These are phyloP conservation scores for Fusarium setosum DNA, from an alignment of 2,329 filamentous ascomycete genomes.

Conservation along the genomic window DNA sequence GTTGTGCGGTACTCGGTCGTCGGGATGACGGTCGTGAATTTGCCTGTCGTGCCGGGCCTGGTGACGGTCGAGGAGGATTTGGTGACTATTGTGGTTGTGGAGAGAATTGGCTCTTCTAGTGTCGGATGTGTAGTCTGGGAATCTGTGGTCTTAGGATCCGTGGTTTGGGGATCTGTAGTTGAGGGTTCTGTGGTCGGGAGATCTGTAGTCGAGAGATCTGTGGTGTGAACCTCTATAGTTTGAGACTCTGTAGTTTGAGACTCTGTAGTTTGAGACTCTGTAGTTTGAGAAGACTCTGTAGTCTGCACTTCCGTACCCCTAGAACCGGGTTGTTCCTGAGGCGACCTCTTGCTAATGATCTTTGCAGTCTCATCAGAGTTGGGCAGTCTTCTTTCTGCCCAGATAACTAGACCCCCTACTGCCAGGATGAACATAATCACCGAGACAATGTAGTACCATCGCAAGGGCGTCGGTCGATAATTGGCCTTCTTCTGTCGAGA, in stretches of 20 bases:
- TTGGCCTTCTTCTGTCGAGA: constrained; percentile 26
- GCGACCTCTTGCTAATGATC: constrained; percentile 29
- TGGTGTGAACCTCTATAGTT: too few species aligned
- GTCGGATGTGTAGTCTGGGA: constrained; percentile 8
- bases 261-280: too few species aligned
- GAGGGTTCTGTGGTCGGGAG: too few species aligned
- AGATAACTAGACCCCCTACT: constrained; percentile 38
- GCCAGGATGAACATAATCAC: constrained; percentile 32
- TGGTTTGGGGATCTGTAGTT: constrained; percentile 4
- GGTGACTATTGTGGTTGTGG: constrained; percentile 31
- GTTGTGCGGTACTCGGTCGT: constrained; percentile 26
- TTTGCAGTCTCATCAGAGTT: constrained; percentile 37
- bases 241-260: too few species aligned
- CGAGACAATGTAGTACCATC: constrained; percentile 39
- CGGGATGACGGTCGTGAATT: constrained; percentile 28
- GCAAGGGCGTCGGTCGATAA: constrained; percentile 40
- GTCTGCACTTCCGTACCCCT: too few species aligned
- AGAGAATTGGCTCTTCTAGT: too few species aligned
- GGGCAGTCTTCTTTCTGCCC: constrained; percentile 39
- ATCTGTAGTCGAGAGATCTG: too few species aligned
- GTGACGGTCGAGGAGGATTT: constrained; percentile 30
- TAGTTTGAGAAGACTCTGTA: too few species aligned
- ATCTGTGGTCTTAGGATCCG: constrained; percentile 11
- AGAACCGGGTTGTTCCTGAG: neutral
- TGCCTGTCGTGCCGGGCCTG: constrained; percentile 36